Conservation (phyloP, 192 early-diverging fungal species). For the Coemansia sp. region DNA sequence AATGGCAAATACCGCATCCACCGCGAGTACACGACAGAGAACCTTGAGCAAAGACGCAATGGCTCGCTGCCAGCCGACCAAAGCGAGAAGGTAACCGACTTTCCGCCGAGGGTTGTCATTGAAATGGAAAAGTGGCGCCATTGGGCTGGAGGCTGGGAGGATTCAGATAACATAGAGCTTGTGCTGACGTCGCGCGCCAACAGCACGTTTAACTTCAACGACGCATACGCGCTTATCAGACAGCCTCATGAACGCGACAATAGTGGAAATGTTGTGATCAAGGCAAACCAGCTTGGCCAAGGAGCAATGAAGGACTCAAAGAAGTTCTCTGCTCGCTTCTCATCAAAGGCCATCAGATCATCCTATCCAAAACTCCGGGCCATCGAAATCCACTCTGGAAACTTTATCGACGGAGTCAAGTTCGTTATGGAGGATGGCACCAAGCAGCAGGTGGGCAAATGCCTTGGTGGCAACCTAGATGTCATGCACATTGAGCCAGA, state of each 20-base stretch:
- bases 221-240: conserved; percentile 13
- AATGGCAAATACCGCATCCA: conserved; percentile 52
- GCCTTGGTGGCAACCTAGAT: conserved; percentile 30
- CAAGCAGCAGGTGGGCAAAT: conserved; percentile 42
- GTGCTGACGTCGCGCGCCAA: conserved; percentile 38
- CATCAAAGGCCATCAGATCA: conserved; percentile 22
- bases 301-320: conserved; percentile 44
- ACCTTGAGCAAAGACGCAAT: conserved; percentile 25
- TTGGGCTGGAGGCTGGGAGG: conserved; percentile 37
- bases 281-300: conserved; percentile 32
- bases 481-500: conserved; percentile 46
- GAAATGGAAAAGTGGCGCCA: conserved; percentile 11
- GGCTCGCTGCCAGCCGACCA: conserved; percentile 23
- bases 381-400: conserved; percentile 51
- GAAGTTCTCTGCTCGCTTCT: conserved; percentile 30
- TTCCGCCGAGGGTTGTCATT: conserved; percentile 23
- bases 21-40: conserved; percentile 57
- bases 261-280: conserved; percentile 31
- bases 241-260: conserved; percentile 9
- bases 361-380: conserved; percentile 19
- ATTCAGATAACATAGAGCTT: conserved; percentile 31
- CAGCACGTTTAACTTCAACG: conserved; percentile 21
- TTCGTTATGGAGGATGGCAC: conserved; percentile 55
- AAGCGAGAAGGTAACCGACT: conserved; percentile 29
- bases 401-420: conserved; percentile 57